Conservation (phyloP, 305 asterid species). For the Euphrasia arctica region DNA sequence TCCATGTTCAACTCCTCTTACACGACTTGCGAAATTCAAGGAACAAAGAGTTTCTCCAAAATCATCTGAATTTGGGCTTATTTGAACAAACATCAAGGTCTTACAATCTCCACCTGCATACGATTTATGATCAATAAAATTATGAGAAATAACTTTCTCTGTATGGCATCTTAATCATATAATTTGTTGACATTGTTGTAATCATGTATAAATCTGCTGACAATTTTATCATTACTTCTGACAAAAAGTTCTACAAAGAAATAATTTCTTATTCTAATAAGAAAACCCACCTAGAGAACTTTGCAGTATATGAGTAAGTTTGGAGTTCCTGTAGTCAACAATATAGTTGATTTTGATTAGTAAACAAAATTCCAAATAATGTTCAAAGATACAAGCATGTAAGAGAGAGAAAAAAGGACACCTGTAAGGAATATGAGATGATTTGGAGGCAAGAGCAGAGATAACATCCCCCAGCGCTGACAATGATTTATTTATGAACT, state of each 20-base stretch:
- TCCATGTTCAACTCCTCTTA: conserved; percentile 93
- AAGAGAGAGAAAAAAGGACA: conserved; percentile 14
- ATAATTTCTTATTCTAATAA: background rate
- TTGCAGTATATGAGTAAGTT: conserved; percentile 97
- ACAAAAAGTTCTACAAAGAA: background rate
- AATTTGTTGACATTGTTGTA: background rate
- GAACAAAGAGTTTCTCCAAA: conserved; percentile 94
- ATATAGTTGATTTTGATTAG: conserved; percentile 17
- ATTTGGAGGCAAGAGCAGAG: conserved; percentile 84
- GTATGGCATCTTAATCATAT: conserved; percentile 15
- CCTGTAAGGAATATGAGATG: conserved; percentile 86
- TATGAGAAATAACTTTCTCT: background rate
- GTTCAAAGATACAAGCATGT: background rate
- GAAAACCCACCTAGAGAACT: conserved; percentile 75
- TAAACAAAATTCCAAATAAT: conserved; percentile 17
- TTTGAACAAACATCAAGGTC: conserved; percentile 91
- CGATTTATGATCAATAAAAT: conserved; percentile 16
- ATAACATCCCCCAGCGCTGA: conserved; percentile 94
- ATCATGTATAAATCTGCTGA: no score
- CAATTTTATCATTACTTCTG: background rate
- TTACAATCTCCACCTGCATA: conserved; percentile 95
- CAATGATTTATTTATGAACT: conserved; percentile 84
- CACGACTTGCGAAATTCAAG: conserved; percentile 90
- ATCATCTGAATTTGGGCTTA: conserved; percentile 66
- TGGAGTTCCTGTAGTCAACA: conserved; percentile 72